These are phyloP conservation scores for Amylostereum areolatum DNA, from an alignment of 1,284 basidiomycete genomes.

Conservation along the genomic window DNA sequence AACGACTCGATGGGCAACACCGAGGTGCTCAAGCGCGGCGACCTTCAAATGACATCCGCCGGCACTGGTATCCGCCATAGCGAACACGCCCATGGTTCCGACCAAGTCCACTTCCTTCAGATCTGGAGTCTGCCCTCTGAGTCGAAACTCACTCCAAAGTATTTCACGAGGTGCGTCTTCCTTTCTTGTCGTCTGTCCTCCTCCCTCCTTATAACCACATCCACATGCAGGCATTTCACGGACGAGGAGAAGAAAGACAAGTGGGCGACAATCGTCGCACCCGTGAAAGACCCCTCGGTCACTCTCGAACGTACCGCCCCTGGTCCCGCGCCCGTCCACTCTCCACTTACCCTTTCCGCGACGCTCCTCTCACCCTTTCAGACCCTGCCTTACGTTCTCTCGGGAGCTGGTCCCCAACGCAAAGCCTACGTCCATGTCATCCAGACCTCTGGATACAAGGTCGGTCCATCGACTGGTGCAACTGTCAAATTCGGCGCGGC, in stretches of 20 bases:
- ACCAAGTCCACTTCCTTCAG: slow-evolving; percentile 78
- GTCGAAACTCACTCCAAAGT: slow-evolving; percentile 58
- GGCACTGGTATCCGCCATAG: slow-evolving; percentile 87
- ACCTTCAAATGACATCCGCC: slow-evolving; percentile 87
- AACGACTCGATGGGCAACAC: slow-evolving; percentile 88
- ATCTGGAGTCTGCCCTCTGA: slow-evolving; percentile 77
- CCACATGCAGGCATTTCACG: slow-evolving; percentile 52
- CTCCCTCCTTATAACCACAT: not conserved
- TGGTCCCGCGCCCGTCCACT: slow-evolving; percentile 74
- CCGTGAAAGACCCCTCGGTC: slow-evolving; percentile 51
- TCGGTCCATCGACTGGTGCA: slow-evolving; percentile 42
- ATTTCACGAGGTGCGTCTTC: slow-evolving; percentile 62
- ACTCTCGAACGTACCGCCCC: slow-evolving; percentile 52
- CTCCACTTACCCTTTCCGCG: slow-evolving; percentile 57
- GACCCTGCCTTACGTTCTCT: slow-evolving; percentile 45
- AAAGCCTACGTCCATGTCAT: slow-evolving; percentile 70
- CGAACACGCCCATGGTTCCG: slow-evolving; percentile 56
- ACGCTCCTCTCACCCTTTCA: slow-evolving; percentile 57
- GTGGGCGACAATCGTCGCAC: slow-evolving; percentile 68
- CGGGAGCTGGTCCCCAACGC: slow-evolving; percentile 9
- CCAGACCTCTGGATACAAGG: slow-evolving; percentile 75
- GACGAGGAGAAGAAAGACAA: slow-evolving; percentile 76
- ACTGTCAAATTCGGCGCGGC: slow-evolving; percentile 29
- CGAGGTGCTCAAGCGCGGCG: slow-evolving; percentile 83
- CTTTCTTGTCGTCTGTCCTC: not conserved